Evolutionary conservation across 176 grass and related monocot genomes (phyloP).

Genomic region (Urochloa ruziziensis): DNA sequence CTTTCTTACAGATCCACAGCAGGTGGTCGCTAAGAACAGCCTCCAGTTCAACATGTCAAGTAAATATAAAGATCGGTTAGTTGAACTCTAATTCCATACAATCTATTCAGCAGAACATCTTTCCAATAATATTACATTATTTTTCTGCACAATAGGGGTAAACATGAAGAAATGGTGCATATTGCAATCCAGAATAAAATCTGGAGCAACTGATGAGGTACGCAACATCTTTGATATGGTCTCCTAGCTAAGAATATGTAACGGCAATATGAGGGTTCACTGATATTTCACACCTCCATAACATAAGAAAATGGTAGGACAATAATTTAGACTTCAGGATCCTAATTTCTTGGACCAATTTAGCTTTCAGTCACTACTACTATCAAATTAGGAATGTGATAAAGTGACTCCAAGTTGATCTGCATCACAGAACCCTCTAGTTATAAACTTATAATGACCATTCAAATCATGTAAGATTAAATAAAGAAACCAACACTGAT

Average conservation of each 20-base stretch:
- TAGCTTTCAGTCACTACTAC: background rate
- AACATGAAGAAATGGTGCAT: constrained; percentile 99
- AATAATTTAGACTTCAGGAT: constrained; percentile 14
- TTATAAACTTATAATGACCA: constrained; percentile 15
- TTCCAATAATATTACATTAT: constrained; percentile 18
- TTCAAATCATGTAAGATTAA: constrained; percentile 3
- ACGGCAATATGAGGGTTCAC: background rate
- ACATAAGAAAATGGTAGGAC: background rate
- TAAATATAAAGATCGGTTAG: constrained; percentile 90
- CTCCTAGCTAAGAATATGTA: constrained; percentile 14
- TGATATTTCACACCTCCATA: constrained; percentile 7
- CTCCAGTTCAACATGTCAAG: constrained; percentile 57
- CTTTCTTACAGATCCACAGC: constrained; percentile 75
- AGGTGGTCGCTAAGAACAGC: constrained; percentile 73
- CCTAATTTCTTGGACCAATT: constrained; percentile 5
- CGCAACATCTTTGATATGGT: constrained; percentile 14
- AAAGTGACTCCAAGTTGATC: constrained; percentile 15
- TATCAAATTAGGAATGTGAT: constrained; percentile 5
- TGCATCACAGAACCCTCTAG: constrained; percentile 7
- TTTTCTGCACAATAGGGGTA: constrained; percentile 56
- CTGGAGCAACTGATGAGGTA: constrained; percentile 92
- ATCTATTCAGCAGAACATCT: constrained; percentile 23
- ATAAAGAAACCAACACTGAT: background rate
- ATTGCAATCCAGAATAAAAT: constrained; percentile 97
- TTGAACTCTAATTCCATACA: constrained; percentile 27